Conservation (phyloP, 2,329 filamentous ascomycete genomes). For the Huntiella decipiens region DNA sequence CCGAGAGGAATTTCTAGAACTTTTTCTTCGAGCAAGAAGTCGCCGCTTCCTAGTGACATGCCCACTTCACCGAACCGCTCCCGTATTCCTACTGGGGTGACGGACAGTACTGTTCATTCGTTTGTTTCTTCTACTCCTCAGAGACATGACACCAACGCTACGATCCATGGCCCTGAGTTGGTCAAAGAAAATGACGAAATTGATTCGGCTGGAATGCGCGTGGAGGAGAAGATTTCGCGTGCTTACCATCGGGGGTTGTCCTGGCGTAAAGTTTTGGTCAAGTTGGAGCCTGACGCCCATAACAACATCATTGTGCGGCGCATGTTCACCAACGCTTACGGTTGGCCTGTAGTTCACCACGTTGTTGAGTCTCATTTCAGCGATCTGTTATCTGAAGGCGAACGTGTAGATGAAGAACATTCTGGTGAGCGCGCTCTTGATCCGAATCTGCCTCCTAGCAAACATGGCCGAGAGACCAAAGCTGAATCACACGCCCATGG, state of each 20-base stretch:
- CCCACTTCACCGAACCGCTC: neutral
- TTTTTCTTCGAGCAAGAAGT: neutral
- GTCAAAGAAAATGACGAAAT: conserved; percentile 18
- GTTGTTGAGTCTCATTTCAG: conserved; percentile 88
- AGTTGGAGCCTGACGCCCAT: conserved; percentile 88
- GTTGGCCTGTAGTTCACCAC: conserved; percentile 93
- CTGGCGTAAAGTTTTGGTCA: conserved; percentile 93
- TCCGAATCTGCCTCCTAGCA: conserved; percentile 33
- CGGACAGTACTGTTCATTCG: conserved; percentile 2
- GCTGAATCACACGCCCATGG: neutral
- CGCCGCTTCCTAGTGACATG: neutral
- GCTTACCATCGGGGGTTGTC: conserved; percentile 82
- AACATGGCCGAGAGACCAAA: conserved; percentile 44
- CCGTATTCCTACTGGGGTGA: conserved; percentile 11
- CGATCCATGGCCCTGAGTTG: conserved; percentile 22
- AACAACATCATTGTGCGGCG: conserved; percentile 96
- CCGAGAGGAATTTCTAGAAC: conserved; percentile 8
- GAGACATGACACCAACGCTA: neutral
- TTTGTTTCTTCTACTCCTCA: neutral
- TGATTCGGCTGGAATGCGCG: conserved; percentile 55
- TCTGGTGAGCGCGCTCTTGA: conserved; percentile 50
- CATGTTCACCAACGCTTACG: conserved; percentile 93
- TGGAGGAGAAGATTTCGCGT: conserved; percentile 93
- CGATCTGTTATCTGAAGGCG: conserved; percentile 43
- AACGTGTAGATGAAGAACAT: conserved; percentile 47